A percentile compares a stretch with the other conserved stretches of the same genome.
These are phyloP conservation scores for Xylaria hypoxylon DNA, from an alignment of 2,329 filamentous ascomycete species.

Conservation along the genomic window DNA sequence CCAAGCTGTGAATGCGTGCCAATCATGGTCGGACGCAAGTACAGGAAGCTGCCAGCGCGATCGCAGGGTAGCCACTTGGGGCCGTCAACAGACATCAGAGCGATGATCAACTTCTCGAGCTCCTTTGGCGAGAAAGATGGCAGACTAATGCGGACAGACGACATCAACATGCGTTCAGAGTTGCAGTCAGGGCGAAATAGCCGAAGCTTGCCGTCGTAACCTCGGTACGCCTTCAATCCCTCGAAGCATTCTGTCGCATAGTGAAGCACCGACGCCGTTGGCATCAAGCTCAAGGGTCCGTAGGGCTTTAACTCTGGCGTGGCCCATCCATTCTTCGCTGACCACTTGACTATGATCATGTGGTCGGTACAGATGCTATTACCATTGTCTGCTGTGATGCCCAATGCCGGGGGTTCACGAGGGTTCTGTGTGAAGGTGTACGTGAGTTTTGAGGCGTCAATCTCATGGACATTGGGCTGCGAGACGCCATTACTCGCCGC, in stretches of 20 bases:
- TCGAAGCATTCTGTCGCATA: slow-evolving; percentile 85
- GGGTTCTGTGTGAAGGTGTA: slow-evolving; percentile 57
- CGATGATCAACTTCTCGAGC: slow-evolving; percentile 72
- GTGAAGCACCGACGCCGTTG: slow-evolving; percentile 76
- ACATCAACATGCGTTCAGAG: slow-evolving; percentile 64
- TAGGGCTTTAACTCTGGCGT: slow-evolving; percentile 74
- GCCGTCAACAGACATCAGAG: slow-evolving; percentile 78
- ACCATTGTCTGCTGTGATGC: slow-evolving; percentile 53
- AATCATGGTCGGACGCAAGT: slow-evolving; percentile 89
- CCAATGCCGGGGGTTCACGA: slow-evolving; percentile 47
- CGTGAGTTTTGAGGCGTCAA: slow-evolving; percentile 71
- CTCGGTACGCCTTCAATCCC: slow-evolving; percentile 78
- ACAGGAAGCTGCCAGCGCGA: slow-evolving; percentile 77
- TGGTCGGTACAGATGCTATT: slow-evolving; percentile 80
- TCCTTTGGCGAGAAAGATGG: slow-evolving; percentile 72
- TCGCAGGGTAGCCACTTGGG: slow-evolving; percentile 81
- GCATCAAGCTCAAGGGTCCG: slow-evolving; percentile 73
- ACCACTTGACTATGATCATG: slow-evolving; percentile 80
- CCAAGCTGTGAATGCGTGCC: slow-evolving; percentile 84
- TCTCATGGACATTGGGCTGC: slow-evolving; percentile 64
- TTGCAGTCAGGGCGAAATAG: slow-evolving; percentile 75
- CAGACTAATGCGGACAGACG: slow-evolving; percentile 68
- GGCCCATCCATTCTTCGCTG: slow-evolving; percentile 69
- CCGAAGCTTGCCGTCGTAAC: slow-evolving; percentile 72
- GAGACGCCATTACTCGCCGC: slow-evolving; percentile 50